Base-by-base conservation (phyloP, 2,329 filamentous ascomycete species). In the Pestalotiopsis sp. region DNA sequence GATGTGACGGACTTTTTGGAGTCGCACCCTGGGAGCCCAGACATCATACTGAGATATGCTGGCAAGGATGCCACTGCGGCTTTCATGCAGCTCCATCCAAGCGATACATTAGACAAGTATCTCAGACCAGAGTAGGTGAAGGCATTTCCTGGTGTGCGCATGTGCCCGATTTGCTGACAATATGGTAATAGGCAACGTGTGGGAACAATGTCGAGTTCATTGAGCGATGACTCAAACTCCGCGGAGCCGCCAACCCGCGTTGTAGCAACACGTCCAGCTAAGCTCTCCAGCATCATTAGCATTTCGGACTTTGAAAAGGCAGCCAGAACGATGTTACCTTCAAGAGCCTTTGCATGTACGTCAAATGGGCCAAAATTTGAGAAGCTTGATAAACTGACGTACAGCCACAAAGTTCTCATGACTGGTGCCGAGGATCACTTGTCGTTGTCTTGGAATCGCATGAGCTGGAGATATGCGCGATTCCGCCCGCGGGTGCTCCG, bases 351-450 rank as follows among this genome's bases (percentile, higher is more conserved):
- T 20, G 60, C 60, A 11, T 63, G 60, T 63, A 23, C 9, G 60
- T 63, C 13, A 3, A 14, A 7, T 36, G 7, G 31, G 20, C 12
- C 27, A 60, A 1, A 39, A 39, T 4, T 63, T 2, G n/a, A 13
- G n/a, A 2, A 38, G 31, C 25, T 59, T 14, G 12, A 27, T 14
- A 4, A 14, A 31, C 20, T 59, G 6, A 59, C 14, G 25, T 2
- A 52, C 6, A n/a, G 17, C 17, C 20, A 17, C 9, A 5, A 12
- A 59, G 60, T 63, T 20, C 31, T 63, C 36, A 36, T 13, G 36
- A 63, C 60, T 23, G 60, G 60, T 13, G 60, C 60, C 4, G 60
- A 63, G 36, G 60, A 63, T 41, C 23, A 63, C 17, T 41, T 27
- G 9, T 36, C 27, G 11, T 39, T 23, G 36, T 13, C 25, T 17